Conservation (phyloP, 2,329 filamentous ascomycete genomes). For the Penicillium sp. region DNA sequence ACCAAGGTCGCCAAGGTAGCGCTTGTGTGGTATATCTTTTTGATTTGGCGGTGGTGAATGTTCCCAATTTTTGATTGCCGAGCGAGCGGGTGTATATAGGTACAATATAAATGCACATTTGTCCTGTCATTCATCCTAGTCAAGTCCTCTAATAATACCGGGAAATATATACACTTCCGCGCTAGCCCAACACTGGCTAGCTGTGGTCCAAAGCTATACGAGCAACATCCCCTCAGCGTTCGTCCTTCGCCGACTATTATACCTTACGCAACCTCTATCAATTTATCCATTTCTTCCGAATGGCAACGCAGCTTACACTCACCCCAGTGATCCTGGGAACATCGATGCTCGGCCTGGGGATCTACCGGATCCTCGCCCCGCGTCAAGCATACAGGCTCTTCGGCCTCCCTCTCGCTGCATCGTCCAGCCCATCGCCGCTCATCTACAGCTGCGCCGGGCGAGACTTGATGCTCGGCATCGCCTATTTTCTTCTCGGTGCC, state of each 20-base stretch:
- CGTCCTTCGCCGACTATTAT: too few relatives aligned
- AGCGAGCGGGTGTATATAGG: not conserved
- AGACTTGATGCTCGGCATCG: not conserved
- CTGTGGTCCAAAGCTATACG: too few relatives aligned
- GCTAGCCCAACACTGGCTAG: too few relatives aligned
- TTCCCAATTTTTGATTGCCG: not conserved
- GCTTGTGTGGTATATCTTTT: slow-evolving; percentile 67
- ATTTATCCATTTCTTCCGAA: not conserved
- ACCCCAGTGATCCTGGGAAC: not conserved
- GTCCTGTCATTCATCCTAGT: too few relatives aligned
- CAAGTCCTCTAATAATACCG: too few relatives aligned
- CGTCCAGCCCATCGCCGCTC: not conserved
- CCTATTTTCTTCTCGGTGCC: not conserved
- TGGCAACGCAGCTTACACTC: not conserved
- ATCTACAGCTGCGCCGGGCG: not conserved
- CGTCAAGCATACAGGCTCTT: not conserved
- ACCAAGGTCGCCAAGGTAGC: slow-evolving; percentile 69
- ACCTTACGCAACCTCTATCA: too few relatives aligned
- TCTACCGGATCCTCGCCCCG: not conserved
- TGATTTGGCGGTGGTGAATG: slow-evolving; percentile 65
- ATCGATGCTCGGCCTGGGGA: not conserved
- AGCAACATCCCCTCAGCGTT: too few relatives aligned
- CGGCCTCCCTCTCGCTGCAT: not conserved
- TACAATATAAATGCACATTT: too few relatives aligned
- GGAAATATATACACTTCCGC: too few relatives aligned